Conservation (phyloP, 2,329 filamentous ascomycete genomes). For the Myriangium duriaei region DNA sequence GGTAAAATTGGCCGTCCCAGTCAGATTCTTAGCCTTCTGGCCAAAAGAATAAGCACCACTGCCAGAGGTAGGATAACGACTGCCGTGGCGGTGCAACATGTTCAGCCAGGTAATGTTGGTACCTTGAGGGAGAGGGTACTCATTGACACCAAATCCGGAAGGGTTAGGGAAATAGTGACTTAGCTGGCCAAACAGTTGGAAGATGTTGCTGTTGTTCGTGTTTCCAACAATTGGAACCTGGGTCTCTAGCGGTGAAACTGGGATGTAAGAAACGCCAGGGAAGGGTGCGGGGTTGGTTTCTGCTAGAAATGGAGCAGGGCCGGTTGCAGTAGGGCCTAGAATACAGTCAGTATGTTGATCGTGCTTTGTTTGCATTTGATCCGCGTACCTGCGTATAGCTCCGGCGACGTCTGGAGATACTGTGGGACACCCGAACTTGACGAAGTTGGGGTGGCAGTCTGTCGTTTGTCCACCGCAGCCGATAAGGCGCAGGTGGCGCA, state of each 20-base stretch:
- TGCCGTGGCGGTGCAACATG: slow-evolving; percentile 62
- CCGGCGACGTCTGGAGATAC: slow-evolving; percentile 50
- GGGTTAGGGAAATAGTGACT: slow-evolving; percentile 59
- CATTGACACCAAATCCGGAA: slow-evolving; percentile 57
- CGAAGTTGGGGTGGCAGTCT: slow-evolving; percentile 12
- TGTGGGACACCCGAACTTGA: slow-evolving; percentile 38
- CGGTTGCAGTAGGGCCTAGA: slow-evolving; percentile 55
- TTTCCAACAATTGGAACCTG: slow-evolving; percentile 52
- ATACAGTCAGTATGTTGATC: neutral
- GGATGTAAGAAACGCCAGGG: slow-evolving; percentile 46
- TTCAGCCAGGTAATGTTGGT: slow-evolving; percentile 58
- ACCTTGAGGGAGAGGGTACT: slow-evolving; percentile 54
- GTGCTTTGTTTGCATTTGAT: neutral
- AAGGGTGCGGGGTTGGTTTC: slow-evolving; percentile 58
- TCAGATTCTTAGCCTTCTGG: slow-evolving; percentile 43
- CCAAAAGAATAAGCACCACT: slow-evolving; percentile 45
- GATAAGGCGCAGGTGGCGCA: slow-evolving; percentile 15
- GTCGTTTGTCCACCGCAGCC: slow-evolving; percentile 14
- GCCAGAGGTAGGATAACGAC: slow-evolving; percentile 56
- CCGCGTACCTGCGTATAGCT: slow-evolving; percentile 34
- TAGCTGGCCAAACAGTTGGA: slow-evolving; percentile 56
- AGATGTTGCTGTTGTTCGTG: slow-evolving; percentile 50
- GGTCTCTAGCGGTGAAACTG: slow-evolving; percentile 60
- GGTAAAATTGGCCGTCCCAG: slow-evolving; percentile 42
- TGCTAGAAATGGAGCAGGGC: slow-evolving; percentile 55